Percentiles rank a stretch among this genome's conserved stretches.
phyloP scores from a whole-genome alignment of 768 basidiomycete species.

The Sarcomyxa edulis region DNA sequence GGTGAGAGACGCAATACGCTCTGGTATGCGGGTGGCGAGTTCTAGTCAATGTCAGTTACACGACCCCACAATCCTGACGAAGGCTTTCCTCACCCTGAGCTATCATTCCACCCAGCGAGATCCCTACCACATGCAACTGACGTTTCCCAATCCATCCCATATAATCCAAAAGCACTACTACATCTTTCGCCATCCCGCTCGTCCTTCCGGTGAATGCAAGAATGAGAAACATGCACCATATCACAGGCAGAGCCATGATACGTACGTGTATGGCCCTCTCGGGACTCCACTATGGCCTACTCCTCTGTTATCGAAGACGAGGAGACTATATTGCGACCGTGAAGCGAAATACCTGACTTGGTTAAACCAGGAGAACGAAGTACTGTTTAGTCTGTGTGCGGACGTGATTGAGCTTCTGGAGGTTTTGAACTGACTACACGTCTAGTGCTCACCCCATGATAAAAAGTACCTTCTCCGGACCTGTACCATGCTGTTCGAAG shows the following conservation, averaged over 20 bases:
- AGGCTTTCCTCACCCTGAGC: constrained; percentile 59
- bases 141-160: constrained; percentile 64
- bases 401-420: constrained; percentile 8
- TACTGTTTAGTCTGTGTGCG: constrained; percentile 51
- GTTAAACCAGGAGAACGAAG: constrained; percentile 54
- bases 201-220: constrained; percentile 39
- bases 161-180: constrained; percentile 58
- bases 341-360: constrained; percentile 64
- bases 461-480: constrained; percentile 61
- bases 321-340: constrained; percentile 47
- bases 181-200: constrained; percentile 74
- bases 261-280: constrained; percentile 72
- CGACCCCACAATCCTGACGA: no score
- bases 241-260: constrained; percentile 9
- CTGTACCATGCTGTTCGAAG: constrained; percentile 71
- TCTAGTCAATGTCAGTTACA: constrained; percentile 37
- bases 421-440: no score
- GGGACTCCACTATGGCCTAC: constrained; percentile 73
- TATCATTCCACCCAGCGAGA: constrained; percentile 83
- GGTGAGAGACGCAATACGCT: constrained; percentile 61
- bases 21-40: constrained; percentile 58
- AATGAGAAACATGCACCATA: neutral
- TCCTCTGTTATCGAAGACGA: constrained; percentile 85
- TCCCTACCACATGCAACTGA: constrained; percentile 65
- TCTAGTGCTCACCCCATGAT: constrained; percentile 63